Evolutionary conservation across 345 rosid genomes (phyloP).

Genomic region (Eucalyptus globulus): DNA sequence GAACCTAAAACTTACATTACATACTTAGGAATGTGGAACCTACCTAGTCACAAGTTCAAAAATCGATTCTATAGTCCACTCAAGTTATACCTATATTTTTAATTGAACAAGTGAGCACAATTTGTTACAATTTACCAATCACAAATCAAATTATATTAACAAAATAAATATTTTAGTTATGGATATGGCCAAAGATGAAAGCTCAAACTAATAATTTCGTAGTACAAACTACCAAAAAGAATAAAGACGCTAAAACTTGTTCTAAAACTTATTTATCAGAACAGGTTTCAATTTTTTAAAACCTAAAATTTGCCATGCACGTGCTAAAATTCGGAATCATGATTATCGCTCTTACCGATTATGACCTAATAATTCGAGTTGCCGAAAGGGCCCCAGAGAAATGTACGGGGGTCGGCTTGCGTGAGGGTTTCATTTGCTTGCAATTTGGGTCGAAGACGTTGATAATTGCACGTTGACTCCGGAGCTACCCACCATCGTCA

Average conservation of each 20-base stretch:
- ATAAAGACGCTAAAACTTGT: too few relatives aligned
- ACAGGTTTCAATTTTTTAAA: too few relatives aligned
- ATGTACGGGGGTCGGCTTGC: neutral
- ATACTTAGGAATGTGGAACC: too few relatives aligned
- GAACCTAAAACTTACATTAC: neutral
- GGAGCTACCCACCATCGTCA: neutral
- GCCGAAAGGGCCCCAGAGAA: neutral
- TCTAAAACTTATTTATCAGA: rapidly evolving
- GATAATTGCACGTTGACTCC: neutral
- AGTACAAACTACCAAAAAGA: too few relatives aligned
- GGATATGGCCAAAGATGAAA: too few relatives aligned
- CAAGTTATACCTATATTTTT: neutral
- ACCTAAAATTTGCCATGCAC: neutral
- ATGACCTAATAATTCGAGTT: neutral
- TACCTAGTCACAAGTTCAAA: rapidly evolving
- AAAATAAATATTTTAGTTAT: too few relatives aligned
- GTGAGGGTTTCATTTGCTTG: neutral
- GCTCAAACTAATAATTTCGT: too few relatives aligned
- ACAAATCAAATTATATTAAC: too few relatives aligned
- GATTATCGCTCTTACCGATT: neutral
- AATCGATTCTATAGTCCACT: too few relatives aligned
- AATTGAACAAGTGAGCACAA: too few relatives aligned
- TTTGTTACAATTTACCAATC: rapidly evolving
- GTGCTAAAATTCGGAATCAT: neutral
- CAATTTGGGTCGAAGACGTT: neutral